phyloP scores from a whole-genome alignment of 176 grass and related monocot species.

The Luzula sylvatica region DNA sequence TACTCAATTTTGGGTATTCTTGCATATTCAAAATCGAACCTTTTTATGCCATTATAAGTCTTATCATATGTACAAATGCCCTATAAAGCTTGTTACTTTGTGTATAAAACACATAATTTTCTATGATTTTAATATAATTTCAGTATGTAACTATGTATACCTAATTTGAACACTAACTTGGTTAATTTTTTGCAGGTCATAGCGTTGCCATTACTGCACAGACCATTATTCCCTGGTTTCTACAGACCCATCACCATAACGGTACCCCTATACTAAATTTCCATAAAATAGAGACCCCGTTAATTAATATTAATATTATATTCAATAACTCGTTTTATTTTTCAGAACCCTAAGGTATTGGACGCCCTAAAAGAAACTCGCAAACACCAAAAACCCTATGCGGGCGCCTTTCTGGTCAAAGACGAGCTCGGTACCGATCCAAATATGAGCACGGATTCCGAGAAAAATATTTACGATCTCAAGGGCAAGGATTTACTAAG shows the following conservation, averaged over 20 bases:
- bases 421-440: slow-evolving; percentile 63
- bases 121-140: background rate
- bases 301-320: no score
- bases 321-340: slow-evolving; percentile 8
- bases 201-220: slow-evolving; percentile 85
- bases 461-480: slow-evolving; percentile 84
- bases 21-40: no score
- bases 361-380: slow-evolving; percentile 67
- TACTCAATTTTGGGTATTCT: background rate
- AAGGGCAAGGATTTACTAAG: slow-evolving; percentile 90
- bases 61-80: background rate
- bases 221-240: slow-evolving; percentile 96
- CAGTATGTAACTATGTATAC: slow-evolving; percentile 16
- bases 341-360: slow-evolving; percentile 71
- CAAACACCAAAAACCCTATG: slow-evolving; percentile 70
- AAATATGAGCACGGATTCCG: slow-evolving; percentile 60
- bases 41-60: no score
- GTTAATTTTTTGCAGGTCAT: slow-evolving; percentile 63
- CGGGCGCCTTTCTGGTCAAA: slow-evolving; percentile 91
- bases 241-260: slow-evolving; percentile 95
- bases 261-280: slow-evolving; percentile 29
- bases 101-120: background rate
- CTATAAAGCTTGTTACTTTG: background rate
- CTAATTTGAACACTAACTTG: no score
- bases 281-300: no score